phyloP scores from a whole-genome alignment of 257 asterid species.

The Capsicum pubescens region DNA sequence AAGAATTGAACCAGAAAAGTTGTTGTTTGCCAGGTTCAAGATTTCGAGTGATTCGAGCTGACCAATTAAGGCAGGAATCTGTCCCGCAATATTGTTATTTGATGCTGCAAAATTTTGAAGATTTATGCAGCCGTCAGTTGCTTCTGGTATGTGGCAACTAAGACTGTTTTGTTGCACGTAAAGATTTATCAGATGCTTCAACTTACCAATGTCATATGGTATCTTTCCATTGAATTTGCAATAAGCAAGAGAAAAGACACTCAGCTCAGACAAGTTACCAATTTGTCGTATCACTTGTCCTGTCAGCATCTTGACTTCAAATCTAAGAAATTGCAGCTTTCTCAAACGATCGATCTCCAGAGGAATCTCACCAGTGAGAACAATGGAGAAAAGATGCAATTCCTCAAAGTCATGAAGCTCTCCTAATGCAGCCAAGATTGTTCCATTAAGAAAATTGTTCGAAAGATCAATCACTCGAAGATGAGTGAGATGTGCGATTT shows the following conservation, averaged over 20 bases:
- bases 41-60: constrained; percentile 62
- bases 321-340: constrained; percentile 67
- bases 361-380: constrained; percentile 65
- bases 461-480: constrained; percentile 75
- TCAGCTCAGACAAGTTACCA: constrained; percentile 66
- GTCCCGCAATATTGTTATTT: constrained; percentile 67
- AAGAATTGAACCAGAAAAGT: constrained; percentile 68
- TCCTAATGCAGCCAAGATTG: constrained; percentile 62
- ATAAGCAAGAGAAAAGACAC: constrained; percentile 65
- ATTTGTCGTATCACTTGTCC: constrained; percentile 55
- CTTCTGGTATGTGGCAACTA: constrained; percentile 63
- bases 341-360: constrained; percentile 59
- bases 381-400: constrained; percentile 68
- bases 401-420: constrained; percentile 62
- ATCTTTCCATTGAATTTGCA: constrained; percentile 75
- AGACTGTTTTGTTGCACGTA: constrained; percentile 69
- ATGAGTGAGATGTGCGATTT: constrained; percentile 55
- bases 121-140: constrained; percentile 57
- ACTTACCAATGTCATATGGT: constrained; percentile 67
- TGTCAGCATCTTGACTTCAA: constrained; percentile 72
- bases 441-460: constrained; percentile 60
- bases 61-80: constrained; percentile 58
- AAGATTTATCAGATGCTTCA: constrained; percentile 56
- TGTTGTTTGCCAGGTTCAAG: constrained; percentile 81
- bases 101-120: constrained; percentile 70